Evolutionary conservation across 1,284 basidiomycete species (phyloP).

Genomic region (Malassezia restricta): DNA sequence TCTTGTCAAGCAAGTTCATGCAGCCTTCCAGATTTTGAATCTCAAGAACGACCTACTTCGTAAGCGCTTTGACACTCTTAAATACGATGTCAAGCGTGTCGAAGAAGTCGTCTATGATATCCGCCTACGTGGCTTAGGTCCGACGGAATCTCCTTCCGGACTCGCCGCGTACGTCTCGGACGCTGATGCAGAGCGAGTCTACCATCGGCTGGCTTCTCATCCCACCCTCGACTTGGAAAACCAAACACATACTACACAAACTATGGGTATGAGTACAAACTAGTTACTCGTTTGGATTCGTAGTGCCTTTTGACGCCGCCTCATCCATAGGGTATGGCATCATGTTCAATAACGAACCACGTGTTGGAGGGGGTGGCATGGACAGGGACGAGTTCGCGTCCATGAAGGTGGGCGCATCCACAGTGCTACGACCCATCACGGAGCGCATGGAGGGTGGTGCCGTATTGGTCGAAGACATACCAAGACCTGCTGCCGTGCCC

Average conservation of each 20-base stretch:
- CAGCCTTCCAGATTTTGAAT: constrained; percentile 41
- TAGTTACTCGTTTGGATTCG: constrained; percentile 1
- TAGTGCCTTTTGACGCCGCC: constrained; percentile 1
- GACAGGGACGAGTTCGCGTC: constrained; percentile 7
- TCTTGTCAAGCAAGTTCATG: constrained; percentile 40
- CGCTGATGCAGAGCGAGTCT: constrained; percentile 13
- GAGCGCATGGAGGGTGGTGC: neutral
- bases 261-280: neutral
- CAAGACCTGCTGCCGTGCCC: neutral
- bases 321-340: constrained; percentile 13
- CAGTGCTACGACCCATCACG: constrained; percentile 1
- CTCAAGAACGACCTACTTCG: constrained; percentile 41
- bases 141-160: neutral
- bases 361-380: constrained; percentile 2
- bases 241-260: neutral
- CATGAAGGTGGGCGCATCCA: constrained; percentile 10
- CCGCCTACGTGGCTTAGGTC: constrained; percentile 22
- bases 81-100: constrained; percentile 44
- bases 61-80: constrained; percentile 41
- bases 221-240: neutral
- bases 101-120: constrained; percentile 45
- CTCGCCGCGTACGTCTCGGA: neutral
- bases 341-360: constrained; percentile 13
- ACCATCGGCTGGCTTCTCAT: neutral
- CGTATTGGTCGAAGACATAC: constrained; percentile 2